Conservation (phyloP, 2,329 filamentous ascomycete species). For the Neonectria magnoliae region DNA sequence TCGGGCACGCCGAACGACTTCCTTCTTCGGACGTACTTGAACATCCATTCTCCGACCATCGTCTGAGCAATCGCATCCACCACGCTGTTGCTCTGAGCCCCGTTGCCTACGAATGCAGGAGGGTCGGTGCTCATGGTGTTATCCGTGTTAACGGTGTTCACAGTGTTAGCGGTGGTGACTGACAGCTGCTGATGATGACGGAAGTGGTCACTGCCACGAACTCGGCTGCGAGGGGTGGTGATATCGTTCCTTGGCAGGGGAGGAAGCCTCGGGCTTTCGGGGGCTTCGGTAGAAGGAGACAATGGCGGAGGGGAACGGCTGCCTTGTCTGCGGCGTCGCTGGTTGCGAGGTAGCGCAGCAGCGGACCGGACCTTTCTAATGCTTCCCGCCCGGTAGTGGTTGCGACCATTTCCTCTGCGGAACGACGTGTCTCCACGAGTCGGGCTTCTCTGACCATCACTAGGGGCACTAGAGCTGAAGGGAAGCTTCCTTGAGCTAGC, state of each 20-base stretch:
- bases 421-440: constrained; percentile 69
- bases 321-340: constrained; percentile 59
- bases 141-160: constrained; percentile 54
- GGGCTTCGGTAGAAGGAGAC: constrained; percentile 73
- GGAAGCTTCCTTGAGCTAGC: constrained; percentile 85
- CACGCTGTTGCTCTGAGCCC: constrained; percentile 77
- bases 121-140: constrained; percentile 57
- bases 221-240: constrained; percentile 64
- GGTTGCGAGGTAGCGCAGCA: constrained; percentile 71
- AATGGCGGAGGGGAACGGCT: constrained; percentile 73
- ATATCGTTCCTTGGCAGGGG: constrained; percentile 79
- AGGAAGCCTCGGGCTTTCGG: constrained; percentile 76
- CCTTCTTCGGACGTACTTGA: constrained; percentile 85
- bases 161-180: constrained; percentile 62
- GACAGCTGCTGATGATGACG: constrained; percentile 68
- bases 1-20: constrained; percentile 90
- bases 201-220: constrained; percentile 53
- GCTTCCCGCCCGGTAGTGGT: constrained; percentile 66
- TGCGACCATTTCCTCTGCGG: constrained; percentile 59
- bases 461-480: constrained; percentile 70
- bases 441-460: constrained; percentile 82
- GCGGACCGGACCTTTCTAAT: constrained; percentile 89
- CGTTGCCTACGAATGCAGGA: constrained; percentile 60
- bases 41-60: constrained; percentile 99
- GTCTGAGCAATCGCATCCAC: constrained; percentile 97